Evolutionary conservation across 306 rosid genomes (phyloP).

Genomic region (Rubus idaeus): DNA sequence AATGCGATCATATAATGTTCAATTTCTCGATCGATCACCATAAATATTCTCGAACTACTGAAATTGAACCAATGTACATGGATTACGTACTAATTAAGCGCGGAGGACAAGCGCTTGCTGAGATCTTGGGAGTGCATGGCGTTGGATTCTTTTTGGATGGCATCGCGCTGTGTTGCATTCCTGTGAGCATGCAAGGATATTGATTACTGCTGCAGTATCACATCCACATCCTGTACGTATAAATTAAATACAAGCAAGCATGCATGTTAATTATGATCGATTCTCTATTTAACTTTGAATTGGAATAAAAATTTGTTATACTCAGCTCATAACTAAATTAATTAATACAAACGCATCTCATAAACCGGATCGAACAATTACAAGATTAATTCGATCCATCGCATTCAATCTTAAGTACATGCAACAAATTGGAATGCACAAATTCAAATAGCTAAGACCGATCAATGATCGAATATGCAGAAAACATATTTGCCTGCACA

Average conservation of each 20-base stretch:
- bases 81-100: constrained; percentile 35
- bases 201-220: constrained; percentile 65
- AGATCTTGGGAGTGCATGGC: constrained; percentile 62
- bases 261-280: no score
- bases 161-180: constrained; percentile 60
- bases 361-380: no score
- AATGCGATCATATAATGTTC: background rate
- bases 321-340: no score
- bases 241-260: background rate
- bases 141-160: constrained; percentile 67
- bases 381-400: no score
- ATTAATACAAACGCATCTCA: no score
- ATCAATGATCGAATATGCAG: background rate
- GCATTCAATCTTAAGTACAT: no score
- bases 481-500: no score
- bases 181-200: constrained; percentile 70
- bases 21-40: no score
- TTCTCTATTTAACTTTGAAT: no score
- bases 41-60: background rate
- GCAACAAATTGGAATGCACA: no score
- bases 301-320: no score
- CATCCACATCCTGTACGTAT: constrained; percentile 62
- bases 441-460: no score
- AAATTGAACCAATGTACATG: background rate
- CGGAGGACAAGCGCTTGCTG: constrained; percentile 60